phyloP scores from a whole-genome alignment of 805 yeast genomes.

The Kluyveromyces starmeri region DNA sequence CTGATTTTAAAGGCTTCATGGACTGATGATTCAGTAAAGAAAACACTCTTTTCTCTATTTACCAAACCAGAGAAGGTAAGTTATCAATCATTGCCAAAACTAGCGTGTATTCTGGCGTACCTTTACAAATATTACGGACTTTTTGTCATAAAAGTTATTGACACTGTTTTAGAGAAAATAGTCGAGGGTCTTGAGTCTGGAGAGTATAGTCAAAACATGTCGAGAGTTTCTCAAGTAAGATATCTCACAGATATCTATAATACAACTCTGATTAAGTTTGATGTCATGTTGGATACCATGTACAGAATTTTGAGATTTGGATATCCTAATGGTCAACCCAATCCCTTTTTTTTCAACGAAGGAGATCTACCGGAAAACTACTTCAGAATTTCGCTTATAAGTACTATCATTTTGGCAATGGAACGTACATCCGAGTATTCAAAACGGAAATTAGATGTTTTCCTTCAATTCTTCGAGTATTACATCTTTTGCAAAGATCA shows the following conservation, averaged over 20 bases:
- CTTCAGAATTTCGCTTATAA: constrained; percentile 56
- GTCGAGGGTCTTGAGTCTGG: constrained; percentile 57
- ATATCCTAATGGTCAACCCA: constrained; percentile 51
- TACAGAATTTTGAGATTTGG: constrained; percentile 58
- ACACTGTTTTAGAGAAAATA: constrained; percentile 55
- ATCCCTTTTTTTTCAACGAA: constrained; percentile 31
- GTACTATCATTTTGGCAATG: constrained; percentile 34
- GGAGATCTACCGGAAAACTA: constrained; percentile 62
- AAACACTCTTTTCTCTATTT: constrained; percentile 35
- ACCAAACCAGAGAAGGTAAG: constrained; percentile 52
- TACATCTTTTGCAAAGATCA: constrained; percentile 52
- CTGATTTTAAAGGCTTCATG: constrained; percentile 40
- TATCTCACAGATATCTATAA: constrained; percentile 53
- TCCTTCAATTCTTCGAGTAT: constrained; percentile 60
- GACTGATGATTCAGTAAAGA: constrained; percentile 30
- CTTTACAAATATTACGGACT: constrained; percentile 30
- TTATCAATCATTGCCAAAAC: constrained; percentile 42
- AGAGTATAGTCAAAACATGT: constrained; percentile 49
- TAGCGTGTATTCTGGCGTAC: constrained; percentile 41
- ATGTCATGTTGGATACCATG: constrained; percentile 41
- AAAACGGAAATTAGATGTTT: constrained; percentile 27
- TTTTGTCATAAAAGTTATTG: constrained; percentile 43
- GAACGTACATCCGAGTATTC: constrained; percentile 14
- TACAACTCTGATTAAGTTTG: constrained; percentile 36
- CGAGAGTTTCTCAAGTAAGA: constrained; percentile 50